phyloP scores from a whole-genome alignment of 352 stramenopile genomes.

The Globisporangium carolinianum region DNA sequence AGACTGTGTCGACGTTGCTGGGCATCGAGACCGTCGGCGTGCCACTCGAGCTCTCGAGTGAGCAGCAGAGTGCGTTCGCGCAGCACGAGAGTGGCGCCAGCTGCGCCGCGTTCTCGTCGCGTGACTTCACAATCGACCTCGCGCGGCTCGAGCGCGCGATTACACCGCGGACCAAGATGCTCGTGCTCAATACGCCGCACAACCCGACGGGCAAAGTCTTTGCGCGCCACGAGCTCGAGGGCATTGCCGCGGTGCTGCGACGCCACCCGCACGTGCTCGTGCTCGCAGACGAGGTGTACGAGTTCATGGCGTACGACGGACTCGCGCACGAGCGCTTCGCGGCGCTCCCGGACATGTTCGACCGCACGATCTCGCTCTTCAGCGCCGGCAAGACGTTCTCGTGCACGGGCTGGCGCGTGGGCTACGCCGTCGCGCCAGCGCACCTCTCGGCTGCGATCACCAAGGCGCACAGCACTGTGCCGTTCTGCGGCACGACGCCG shows the following conservation, averaged over 20 bases:
- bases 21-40: conserved; percentile 71
- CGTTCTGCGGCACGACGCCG: conserved; percentile 94
- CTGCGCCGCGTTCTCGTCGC: conserved; percentile 40
- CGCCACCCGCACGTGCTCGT: conserved; percentile 89
- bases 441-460: conserved; percentile 55
- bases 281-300: conserved; percentile 98
- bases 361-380: conserved; percentile 90
- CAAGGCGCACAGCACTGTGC: conserved; percentile 77
- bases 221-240: conserved; percentile 87
- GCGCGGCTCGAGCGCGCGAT: conserved; percentile 79
- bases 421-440: conserved; percentile 64
- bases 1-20: conserved; percentile 78
- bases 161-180: conserved; percentile 88
- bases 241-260: conserved; percentile 81
- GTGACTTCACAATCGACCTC: conserved; percentile 82
- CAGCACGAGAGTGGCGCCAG: conserved; percentile 6
- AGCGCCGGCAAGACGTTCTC: conserved; percentile 92
- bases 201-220: conserved; percentile 99
- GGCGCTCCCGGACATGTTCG: conserved; percentile 73
- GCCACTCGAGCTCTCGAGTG: conserved; percentile 47
- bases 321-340: conserved; percentile 63
- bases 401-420: conserved; percentile 91
- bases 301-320: conserved; percentile 94
- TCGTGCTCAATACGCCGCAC: conserved; percentile 98
- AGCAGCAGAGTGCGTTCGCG: conserved; percentile 40